Evolutionary conservation across 139 green algal genomes (phyloP), one percentile per base, ranked within the genome.

Genomic region (Pleodorina starrii): DNA sequence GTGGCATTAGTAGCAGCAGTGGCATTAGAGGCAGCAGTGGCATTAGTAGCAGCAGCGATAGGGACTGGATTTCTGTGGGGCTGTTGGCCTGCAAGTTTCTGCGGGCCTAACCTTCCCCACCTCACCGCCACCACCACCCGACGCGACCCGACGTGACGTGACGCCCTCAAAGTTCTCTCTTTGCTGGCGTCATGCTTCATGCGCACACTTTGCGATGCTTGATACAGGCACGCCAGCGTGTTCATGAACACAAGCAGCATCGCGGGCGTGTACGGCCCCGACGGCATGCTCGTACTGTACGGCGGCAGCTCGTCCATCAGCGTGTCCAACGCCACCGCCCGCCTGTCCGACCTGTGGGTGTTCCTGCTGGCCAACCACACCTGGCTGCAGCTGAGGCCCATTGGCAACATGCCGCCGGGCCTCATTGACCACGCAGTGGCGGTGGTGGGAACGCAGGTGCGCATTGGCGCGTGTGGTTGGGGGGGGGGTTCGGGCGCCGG

Each of bases 351-450:
- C 83, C 50, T 80, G 46, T 88, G 83, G 83, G 68, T 50, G 2
- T 81, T 88, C 14, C 81, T 71, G 66, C 46, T 88, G 46, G 7
- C 35, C 68, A 88, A 88, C 83, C 32, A 88, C 83, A 88, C 32
- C 2, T 88, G 83, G 83, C 21, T 69, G 23, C 44, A 72, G 83
- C 46, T 88, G 66, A 9, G 21, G 25, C 68, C 68, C 5, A 44
- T 25, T 1, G 83, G 83, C 32, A 42, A 21, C 5, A 9, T 7
- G 6, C 83, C 83, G 46, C 83, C 83, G 0, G 83, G 46, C 1
- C 35, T 81, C 1, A 51, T 81, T 6, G 83, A 42, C 36, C 59
- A 78, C 9, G 83, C 83, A 17, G 43, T 88, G 48, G 46, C 32
- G 46, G 81, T 21, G 11, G 81, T 87, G 43, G 81, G 69, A 1